These are phyloP conservation scores for Yamadazyma trypodendri DNA, from an alignment of 1,139 yeast species.

Conservation along the genomic window DNA sequence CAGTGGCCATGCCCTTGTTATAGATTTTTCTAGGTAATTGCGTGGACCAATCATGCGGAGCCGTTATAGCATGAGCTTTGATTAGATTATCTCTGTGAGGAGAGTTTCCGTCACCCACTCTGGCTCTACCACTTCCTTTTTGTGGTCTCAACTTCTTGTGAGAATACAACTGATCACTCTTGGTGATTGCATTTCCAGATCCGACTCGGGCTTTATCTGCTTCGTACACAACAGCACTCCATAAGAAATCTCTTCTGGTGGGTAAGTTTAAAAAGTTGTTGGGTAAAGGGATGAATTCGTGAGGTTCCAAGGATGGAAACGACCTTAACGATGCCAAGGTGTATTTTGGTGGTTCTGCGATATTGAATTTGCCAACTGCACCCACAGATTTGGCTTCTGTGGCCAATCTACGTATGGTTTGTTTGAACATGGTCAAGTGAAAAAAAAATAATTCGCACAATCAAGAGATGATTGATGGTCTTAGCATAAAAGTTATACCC, in stretches of 20 bases:
- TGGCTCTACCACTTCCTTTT: constrained; percentile 93
- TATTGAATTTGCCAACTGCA: constrained; percentile 18
- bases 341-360: constrained; percentile 61
- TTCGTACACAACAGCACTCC: constrained; percentile 94
- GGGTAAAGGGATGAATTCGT: constrained; percentile 72
- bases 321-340: constrained; percentile 78
- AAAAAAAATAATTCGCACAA: too few relatives aligned
- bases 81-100: constrained; percentile 92
- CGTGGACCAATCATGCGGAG: constrained; percentile 88
- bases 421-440: constrained; percentile 9
- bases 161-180: constrained; percentile 84
- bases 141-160: constrained; percentile 82
- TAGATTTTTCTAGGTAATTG: constrained; percentile 76
- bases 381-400: constrained; percentile 20
- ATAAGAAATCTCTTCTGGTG: constrained; percentile 82
- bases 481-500: not conserved
- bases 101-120: constrained; percentile 94
- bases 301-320: constrained; percentile 90
- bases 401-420: constrained; percentile 30
- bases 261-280: constrained; percentile 67
- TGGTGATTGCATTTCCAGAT: constrained; percentile 79
- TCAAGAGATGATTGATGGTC: too few relatives aligned
- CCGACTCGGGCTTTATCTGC: constrained; percentile 90
- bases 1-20: constrained; percentile 72
- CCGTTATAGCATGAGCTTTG: constrained; percentile 83